Conservation (phyloP, 306 rosid species). For the Pachyrhizus erosus region DNA sequence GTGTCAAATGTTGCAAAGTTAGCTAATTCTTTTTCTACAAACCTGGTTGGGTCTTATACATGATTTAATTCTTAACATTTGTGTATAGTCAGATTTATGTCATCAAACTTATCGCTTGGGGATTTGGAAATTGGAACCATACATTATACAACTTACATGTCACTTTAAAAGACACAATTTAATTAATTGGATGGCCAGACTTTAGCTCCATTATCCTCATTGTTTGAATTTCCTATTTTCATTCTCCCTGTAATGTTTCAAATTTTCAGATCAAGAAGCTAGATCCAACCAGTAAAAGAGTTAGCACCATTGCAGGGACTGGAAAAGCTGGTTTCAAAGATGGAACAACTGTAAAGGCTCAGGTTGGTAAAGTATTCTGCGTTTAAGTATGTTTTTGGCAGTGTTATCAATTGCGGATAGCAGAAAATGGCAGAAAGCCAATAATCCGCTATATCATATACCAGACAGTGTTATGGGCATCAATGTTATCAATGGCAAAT, state of each 20-base stretch:
- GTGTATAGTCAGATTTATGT: conserved; percentile 9
- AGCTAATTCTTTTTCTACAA: conserved; percentile 7
- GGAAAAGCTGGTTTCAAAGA: conserved; percentile 93
- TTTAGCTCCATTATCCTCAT: conserved; percentile 29
- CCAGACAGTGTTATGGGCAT: too few relatives aligned
- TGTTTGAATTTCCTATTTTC: conserved; percentile 29
- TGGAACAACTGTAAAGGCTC: conserved; percentile 73
- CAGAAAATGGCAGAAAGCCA: too few relatives aligned
- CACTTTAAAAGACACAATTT: background rate
- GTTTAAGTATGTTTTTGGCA: background rate
- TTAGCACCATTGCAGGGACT: conserved; percentile 82
- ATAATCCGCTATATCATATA: too few relatives aligned
- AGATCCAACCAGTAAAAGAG: conserved; percentile 78
- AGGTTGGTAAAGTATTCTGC: conserved; percentile 57
- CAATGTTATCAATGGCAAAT: too few relatives aligned
- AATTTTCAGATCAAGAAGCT: conserved; percentile 82
- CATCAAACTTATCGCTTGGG: conserved; percentile 31
- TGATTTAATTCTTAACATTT: conserved; percentile 2
- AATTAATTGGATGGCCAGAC: conserved; percentile 24
- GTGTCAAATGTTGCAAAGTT: background rate
- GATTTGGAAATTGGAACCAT: conserved; percentile 6
- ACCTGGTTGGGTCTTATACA: conserved; percentile 10
- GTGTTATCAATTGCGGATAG: too few relatives aligned
- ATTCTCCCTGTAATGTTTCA: conserved; percentile 26
- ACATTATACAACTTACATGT: conserved; percentile 22